Evolutionary conservation across 176 grass and related monocot species (phyloP).

Genomic region (Miscanthus lutarioriparius): DNA sequence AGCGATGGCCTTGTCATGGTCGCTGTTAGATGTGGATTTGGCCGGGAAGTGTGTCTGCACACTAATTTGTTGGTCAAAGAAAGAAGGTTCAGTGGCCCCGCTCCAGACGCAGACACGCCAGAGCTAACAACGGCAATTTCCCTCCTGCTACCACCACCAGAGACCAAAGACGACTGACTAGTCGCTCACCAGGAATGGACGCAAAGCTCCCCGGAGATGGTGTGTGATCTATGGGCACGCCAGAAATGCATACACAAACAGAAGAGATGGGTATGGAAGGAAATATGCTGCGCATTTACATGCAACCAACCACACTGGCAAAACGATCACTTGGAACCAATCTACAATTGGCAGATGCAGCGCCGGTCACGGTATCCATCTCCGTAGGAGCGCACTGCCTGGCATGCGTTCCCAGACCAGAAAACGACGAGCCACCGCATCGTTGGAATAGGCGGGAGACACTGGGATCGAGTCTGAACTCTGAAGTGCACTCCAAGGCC

Average conservation of each 20-base stretch:
- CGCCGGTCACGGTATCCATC: neutral
- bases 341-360: neutral
- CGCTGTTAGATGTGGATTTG: constrained; percentile 22
- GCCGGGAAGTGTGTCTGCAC: constrained; percentile 1
- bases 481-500: constrained; percentile 31
- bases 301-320: neutral
- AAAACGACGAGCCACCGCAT: neutral
- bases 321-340: neutral
- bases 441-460: neutral
- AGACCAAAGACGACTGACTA: neutral
- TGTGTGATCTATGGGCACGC: neutral
- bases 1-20: constrained; percentile 18
- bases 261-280: neutral
- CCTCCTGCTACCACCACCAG: neutral
- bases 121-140: neutral
- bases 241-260: neutral
- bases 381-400: too few species aligned
- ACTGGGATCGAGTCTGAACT: neutral
- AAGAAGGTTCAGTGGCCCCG: neutral
- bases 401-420: neutral
- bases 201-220: neutral
- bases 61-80: constrained; percentile 29
- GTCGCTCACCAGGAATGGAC: neutral
- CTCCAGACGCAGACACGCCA: neutral
- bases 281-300: neutral